These are phyloP conservation scores for Orbilia ellipsospora DNA, from an alignment of 2,329 filamentous ascomycete genomes.

Conservation along the genomic window DNA sequence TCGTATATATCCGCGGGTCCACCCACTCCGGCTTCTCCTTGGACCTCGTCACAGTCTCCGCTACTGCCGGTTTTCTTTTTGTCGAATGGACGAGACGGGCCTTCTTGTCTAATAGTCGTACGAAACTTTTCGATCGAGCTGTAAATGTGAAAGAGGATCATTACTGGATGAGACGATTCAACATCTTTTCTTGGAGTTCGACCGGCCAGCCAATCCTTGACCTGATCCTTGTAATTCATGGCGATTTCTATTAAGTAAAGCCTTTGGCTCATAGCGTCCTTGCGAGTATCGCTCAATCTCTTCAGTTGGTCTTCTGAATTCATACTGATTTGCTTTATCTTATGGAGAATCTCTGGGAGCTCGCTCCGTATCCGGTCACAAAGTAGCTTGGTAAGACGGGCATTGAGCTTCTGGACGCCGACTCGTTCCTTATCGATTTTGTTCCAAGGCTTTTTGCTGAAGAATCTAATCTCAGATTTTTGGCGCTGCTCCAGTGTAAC, in stretches of 20 bases:
- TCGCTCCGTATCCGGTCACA: neutral
- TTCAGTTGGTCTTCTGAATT: conserved; percentile 9
- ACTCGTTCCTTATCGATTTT: neutral
- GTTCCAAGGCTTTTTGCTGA: neutral
- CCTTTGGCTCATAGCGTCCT: conserved; percentile 60
- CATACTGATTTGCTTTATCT: neutral
- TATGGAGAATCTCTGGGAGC: neutral
- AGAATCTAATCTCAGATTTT: neutral
- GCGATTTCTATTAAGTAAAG: conserved; percentile 62
- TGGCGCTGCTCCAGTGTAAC: conserved; percentile 47
- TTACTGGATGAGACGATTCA: conserved; percentile 60
- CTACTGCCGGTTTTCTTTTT: neutral
- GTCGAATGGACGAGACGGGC: conserved; percentile 58
- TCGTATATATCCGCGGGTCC: conserved; percentile 62
- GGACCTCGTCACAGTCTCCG: neutral
- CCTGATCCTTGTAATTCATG: conserved; percentile 62
- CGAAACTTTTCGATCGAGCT: conserved; percentile 58
- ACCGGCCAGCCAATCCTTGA: conserved; percentile 60
- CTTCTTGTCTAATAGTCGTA: conserved; percentile 57
- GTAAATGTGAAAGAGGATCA: conserved; percentile 57
- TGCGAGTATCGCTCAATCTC: conserved; percentile 10
- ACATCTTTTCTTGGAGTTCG: conserved; percentile 61
- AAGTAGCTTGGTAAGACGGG: too few species aligned
- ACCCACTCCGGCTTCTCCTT: neutral
- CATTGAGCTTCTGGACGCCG: too few species aligned